Percentiles rank a stretch among this genome's conserved stretches.
Evolutionary conservation across 1,139 yeast species (phyloP).

Genomic region (Spencermartinsiella ligniputridi): DNA sequence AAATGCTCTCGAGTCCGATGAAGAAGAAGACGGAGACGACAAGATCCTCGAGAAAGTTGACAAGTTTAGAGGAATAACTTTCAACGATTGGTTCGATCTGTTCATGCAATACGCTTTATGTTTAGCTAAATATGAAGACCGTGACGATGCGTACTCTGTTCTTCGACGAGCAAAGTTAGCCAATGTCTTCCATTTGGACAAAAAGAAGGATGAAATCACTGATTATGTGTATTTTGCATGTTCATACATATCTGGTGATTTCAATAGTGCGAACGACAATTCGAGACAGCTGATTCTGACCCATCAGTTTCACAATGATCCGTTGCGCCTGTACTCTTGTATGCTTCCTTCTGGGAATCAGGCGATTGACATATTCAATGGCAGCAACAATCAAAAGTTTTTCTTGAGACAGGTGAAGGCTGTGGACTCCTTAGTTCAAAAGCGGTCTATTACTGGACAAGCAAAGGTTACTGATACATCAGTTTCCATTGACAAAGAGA

Average conservation of each 20-base stretch:
- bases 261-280: conserved; percentile 48
- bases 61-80: conserved; percentile 67
- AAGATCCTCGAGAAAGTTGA: conserved; percentile 31
- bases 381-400: conserved; percentile 83
- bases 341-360: conserved; percentile 61
- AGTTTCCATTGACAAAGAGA: conserved; percentile 41
- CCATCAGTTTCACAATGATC: conserved; percentile 71
- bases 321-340: conserved; percentile 61
- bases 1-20: conserved; percentile 18
- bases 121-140: conserved; percentile 57
- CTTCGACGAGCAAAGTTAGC: conserved; percentile 72
- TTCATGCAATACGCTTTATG: conserved; percentile 74
- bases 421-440: conserved; percentile 61
- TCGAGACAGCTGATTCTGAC: conserved; percentile 60
- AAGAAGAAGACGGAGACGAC: conserved; percentile 49
- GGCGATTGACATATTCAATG: conserved; percentile 58
- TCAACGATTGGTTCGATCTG: conserved; percentile 79
- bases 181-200: conserved; percentile 54
- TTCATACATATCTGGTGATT: conserved; percentile 53
- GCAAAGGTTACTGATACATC: conserved; percentile 58
- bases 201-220: conserved; percentile 50
- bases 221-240: conserved; percentile 63
- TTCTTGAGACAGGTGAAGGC: conserved; percentile 86
- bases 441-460: conserved; percentile 63
- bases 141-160: conserved; percentile 63